Conservation (phyloP, 2,329 filamentous ascomycete species). For the Clonostachys rosea region DNA sequence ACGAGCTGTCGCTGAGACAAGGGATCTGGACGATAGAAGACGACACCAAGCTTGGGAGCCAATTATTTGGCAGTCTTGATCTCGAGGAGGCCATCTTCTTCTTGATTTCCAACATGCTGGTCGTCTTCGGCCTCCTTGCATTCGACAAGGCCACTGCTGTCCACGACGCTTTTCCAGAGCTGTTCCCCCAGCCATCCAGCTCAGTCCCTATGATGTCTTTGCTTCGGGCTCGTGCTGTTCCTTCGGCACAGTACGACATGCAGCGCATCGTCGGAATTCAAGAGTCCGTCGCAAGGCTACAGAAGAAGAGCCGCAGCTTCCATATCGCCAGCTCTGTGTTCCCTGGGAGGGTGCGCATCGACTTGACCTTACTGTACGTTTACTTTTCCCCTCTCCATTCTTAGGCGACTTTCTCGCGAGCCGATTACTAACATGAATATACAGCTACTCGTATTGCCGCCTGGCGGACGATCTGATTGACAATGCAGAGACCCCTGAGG, state of each 20-base stretch:
- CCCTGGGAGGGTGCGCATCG: constrained; percentile 60
- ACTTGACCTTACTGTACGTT: constrained; percentile 59
- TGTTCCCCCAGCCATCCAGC: constrained; percentile 45
- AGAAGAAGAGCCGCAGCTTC: constrained; percentile 67
- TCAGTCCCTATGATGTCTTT: constrained; percentile 41
- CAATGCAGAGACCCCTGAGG: constrained; percentile 45
- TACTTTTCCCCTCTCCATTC: background rate
- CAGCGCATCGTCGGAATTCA: constrained; percentile 51
- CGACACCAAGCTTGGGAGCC: constrained; percentile 60
- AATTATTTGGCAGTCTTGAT: constrained; percentile 62
- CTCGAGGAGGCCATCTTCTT: constrained; percentile 75
- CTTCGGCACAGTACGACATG: constrained; percentile 48
- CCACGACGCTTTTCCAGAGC: constrained; percentile 54
- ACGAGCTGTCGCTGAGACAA: constrained; percentile 60
- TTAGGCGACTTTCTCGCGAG: background rate
- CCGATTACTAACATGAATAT: background rate
- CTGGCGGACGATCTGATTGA: constrained; percentile 72
- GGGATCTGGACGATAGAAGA: constrained; percentile 69
- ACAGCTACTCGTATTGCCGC: constrained; percentile 65
- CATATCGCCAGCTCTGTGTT: constrained; percentile 69
- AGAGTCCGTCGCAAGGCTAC: constrained; percentile 53
- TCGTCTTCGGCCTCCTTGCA: constrained; percentile 64
- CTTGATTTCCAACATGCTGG: constrained; percentile 61
- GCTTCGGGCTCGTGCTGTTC: constrained; percentile 40
- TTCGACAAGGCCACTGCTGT: constrained; percentile 68